Evolutionary conservation across 495 filamentous ascomycete species (phyloP), one percentile per base, ranked within the genome.

Genomic region (Baudoinia panamericana): DNA sequence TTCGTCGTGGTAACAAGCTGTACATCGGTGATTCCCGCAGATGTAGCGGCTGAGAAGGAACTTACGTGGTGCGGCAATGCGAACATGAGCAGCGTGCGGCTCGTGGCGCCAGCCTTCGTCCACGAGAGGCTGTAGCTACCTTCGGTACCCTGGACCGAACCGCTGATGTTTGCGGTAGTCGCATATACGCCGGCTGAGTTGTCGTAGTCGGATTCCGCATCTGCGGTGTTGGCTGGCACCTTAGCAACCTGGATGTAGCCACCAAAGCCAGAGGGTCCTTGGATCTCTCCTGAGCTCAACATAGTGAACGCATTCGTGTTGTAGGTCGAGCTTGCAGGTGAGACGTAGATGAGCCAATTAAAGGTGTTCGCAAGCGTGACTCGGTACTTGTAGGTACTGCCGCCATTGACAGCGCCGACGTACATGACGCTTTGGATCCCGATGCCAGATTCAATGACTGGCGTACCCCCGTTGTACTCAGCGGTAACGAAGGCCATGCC

Each of bases 401-500:
- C 45, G 40, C 72, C 70, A 5, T 74, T 66, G 0, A 71, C 67
- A 9, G 62, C 59, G 13, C 70, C 63, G 8, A 67, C 64, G 22
- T 73, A 77, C 3, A 70, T 74, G 23, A 95, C 62, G 15, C 71
- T 72, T 13, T 67, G 66, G 66, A 83, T 93, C 48, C 75, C 76
- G 1, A 88, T 67, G 8, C 75, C 77, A 36, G 77, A 82, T 48
- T 83, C 73, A 17, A 96, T 64, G 9, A 78, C 30, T 2, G 88
- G 87, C 19, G 75, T 72, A 4, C 75, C 63, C 23, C 70, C 69
- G 30, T 66, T 69, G 59, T 88, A 96, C n/a, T 80, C 41, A 3
- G 67, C 88, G 4, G 85, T 93, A 9, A 92, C 70, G 46, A 84
- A 88, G 0, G 73, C 85, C 77, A 88, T 87, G 3, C 90, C 90